Conservation (phyloP, 495 filamentous ascomycete species). For the Neurospora hispaniola region DNA sequence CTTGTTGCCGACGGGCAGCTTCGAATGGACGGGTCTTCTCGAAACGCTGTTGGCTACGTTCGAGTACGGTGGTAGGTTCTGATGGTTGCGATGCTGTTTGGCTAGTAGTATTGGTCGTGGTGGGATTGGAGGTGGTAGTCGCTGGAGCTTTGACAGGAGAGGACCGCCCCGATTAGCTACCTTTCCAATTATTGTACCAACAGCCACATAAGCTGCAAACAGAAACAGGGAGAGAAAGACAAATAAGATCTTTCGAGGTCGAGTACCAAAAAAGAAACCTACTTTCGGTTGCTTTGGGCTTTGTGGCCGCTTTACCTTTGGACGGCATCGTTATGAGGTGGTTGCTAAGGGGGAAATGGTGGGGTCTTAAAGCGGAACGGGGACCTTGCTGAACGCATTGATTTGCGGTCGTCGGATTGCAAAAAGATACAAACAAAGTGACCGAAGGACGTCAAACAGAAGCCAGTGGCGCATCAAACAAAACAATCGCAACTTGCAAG, state of each 20-base stretch:
- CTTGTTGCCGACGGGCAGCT: constrained; percentile 14
- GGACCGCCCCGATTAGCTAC: neutral
- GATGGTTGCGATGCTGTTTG: neutral
- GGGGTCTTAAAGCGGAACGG: neutral
- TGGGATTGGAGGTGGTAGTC: neutral
- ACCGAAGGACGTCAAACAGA: neutral
- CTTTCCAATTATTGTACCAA: neutral
- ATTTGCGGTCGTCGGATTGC: constrained; percentile 1
- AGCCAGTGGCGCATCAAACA: neutral
- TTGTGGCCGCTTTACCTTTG: constrained; percentile 21
- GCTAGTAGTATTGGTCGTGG: neutral
- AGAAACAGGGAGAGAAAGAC: neutral
- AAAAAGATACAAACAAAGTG: neutral
- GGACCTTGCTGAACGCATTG: neutral
- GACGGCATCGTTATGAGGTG: constrained; percentile 21
- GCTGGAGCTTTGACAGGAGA: neutral
- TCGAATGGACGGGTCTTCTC: constrained; percentile 29
- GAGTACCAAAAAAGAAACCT: neutral
- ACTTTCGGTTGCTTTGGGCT: constrained; percentile 23
- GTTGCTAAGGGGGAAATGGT: constrained; percentile 4
- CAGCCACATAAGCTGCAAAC: neutral
- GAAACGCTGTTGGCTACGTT: constrained; percentile 24
- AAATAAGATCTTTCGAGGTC: neutral
- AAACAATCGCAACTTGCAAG: neutral
- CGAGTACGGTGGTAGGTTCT: constrained; percentile 23